phyloP scores from a whole-genome alignment of 2,329 filamentous ascomycete species.

The Alternaria brassicicola region DNA sequence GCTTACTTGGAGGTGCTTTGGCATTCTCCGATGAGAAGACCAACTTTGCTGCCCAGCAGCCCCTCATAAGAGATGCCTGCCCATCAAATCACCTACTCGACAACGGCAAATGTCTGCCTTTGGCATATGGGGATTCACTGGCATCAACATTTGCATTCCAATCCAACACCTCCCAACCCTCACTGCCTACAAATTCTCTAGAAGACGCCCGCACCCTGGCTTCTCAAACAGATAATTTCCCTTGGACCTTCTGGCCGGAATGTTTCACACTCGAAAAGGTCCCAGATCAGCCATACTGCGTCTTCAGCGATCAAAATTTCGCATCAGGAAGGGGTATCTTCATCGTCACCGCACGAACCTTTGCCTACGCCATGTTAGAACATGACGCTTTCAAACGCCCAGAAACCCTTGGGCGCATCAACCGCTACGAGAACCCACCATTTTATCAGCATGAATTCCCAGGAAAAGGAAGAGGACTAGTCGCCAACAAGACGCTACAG shows the following conservation, averaged over 20 bases:
- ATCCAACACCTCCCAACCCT: conserved; percentile 27
- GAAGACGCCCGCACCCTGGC: conserved; percentile 33
- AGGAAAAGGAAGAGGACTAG: conserved; percentile 40
- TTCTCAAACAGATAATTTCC: conserved; percentile 28
- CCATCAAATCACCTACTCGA: conserved; percentile 31
- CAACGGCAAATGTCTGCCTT: conserved; percentile 33
- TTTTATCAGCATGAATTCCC: conserved; percentile 41
- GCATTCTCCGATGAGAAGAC: conserved; percentile 31
- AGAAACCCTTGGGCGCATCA: conserved; percentile 21
- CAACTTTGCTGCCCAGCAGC: conserved; percentile 27
- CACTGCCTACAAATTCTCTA: conserved; percentile 10
- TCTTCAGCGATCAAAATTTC: conserved; percentile 40
- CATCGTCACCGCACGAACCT: conserved; percentile 32
- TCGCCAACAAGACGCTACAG: conserved; percentile 44
- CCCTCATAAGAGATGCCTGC: conserved; percentile 32
- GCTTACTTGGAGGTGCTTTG: conserved; percentile 29
- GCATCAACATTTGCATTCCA: conserved; percentile 16
- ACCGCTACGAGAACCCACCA: conserved; percentile 36
- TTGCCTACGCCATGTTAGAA: conserved; percentile 37
- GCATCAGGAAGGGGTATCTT: conserved; percentile 42
- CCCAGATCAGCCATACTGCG: conserved; percentile 33
- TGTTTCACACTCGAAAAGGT: conserved; percentile 38
- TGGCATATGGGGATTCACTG: conserved; percentile 7
- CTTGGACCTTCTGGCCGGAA: conserved; percentile 44
- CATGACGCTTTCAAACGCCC: conserved; percentile 40